Evolutionary conservation across 768 basidiomycete genomes (phyloP).

Genomic region (Pholiota conissans): DNA sequence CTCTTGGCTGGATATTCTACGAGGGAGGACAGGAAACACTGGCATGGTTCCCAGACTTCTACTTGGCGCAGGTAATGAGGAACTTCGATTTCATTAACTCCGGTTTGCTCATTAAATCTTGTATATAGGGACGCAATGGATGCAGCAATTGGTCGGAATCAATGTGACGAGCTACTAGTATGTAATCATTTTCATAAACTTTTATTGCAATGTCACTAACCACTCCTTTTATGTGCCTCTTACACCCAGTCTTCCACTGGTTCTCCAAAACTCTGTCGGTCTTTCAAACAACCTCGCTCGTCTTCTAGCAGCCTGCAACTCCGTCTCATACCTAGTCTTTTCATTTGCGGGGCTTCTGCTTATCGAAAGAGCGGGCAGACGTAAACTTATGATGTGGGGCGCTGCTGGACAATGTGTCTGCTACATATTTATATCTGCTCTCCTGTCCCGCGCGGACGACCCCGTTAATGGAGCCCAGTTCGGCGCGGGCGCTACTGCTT

Average conservation of each 20-base stretch:
- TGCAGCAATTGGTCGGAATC: constrained; percentile 52
- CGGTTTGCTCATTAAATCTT: background rate
- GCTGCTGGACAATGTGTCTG: constrained; percentile 50
- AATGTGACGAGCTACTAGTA: constrained; percentile 56
- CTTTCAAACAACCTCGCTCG: constrained; percentile 49
- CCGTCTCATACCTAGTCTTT: constrained; percentile 48
- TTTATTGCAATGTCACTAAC: background rate
- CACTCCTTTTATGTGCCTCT: background rate
- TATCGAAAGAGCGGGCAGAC: constrained; percentile 48
- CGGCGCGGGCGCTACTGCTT: constrained; percentile 44
- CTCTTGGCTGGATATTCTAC: constrained; percentile 40
- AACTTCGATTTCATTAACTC: background rate
- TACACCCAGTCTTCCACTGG: constrained; percentile 39
- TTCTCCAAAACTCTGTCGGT: constrained; percentile 51
- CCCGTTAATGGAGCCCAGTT: constrained; percentile 31
- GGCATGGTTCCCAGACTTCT: constrained; percentile 45
- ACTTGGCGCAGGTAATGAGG: constrained; percentile 39
- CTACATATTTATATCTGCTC: constrained; percentile 42
- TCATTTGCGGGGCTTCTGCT: constrained; percentile 45
- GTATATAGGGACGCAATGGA: constrained; percentile 44
- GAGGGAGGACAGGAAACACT: constrained; percentile 40
- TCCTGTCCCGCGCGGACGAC: constrained; percentile 37
- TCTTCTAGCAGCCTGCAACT: constrained; percentile 52
- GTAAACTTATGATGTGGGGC: constrained; percentile 55
- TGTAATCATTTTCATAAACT: constrained; percentile 9